A percentile compares a stretch with the other conserved stretches of the same genome.
Evolutionary conservation across 2,329 filamentous ascomycete genomes (phyloP).

Genomic region (Mycosphaerelloides madeirae): DNA sequence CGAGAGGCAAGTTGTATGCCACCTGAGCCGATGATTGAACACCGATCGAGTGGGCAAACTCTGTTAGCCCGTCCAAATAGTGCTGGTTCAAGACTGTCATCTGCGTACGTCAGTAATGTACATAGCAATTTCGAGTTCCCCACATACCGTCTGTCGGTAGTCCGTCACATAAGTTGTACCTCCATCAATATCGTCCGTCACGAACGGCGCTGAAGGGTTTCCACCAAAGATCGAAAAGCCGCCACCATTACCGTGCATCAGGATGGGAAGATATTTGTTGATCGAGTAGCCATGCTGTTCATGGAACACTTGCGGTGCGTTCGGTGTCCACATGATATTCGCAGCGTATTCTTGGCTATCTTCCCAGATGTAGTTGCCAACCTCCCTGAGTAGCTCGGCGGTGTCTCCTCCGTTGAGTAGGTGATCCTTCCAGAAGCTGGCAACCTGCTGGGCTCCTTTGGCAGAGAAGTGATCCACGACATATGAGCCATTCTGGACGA

Average conservation of each 20-base stretch:
- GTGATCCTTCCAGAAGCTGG: constrained; percentile 31
- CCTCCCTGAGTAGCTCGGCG: constrained; percentile 15
- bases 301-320: constrained; percentile 22
- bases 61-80: constrained; percentile 24
- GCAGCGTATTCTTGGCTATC: constrained; percentile 31
- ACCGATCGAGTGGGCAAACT: constrained; percentile 21
- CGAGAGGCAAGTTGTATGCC: constrained; percentile 33
- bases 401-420: constrained; percentile 25
- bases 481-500: constrained; percentile 32
- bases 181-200: constrained; percentile 19
- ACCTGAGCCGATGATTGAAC: constrained; percentile 28
- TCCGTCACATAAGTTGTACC: constrained; percentile 24
- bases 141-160: constrained; percentile 27
- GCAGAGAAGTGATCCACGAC: constrained; percentile 33
- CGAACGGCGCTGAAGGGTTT: not conserved
- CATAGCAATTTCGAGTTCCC: constrained; percentile 8
- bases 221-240: not conserved
- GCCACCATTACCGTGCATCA: constrained; percentile 21
- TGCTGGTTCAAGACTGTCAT: constrained; percentile 27
- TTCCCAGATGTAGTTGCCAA: constrained; percentile 34
- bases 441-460: constrained; percentile 22
- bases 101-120: constrained; percentile 19
- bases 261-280: constrained; percentile 28
- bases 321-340: constrained; percentile 24
- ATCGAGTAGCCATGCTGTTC: constrained; percentile 26